These are phyloP conservation scores for Kalmanozyma brasiliensis DNA, from an alignment of 1,284 basidiomycete genomes.

Conservation along the genomic window DNA sequence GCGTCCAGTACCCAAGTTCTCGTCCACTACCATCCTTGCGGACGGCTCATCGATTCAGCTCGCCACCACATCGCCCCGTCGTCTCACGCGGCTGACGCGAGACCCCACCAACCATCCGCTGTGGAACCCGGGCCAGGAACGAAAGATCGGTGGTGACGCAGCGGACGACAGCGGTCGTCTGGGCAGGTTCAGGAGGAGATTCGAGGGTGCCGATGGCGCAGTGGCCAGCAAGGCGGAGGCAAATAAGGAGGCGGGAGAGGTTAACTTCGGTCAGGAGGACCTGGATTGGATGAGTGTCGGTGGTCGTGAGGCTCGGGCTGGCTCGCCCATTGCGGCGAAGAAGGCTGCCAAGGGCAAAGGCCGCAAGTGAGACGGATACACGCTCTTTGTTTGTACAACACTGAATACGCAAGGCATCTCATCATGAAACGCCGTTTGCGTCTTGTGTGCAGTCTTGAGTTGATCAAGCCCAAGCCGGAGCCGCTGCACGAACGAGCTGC, in stretches of 20 bases:
- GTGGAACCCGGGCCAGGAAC: constrained; percentile 62
- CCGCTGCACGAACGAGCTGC: too few relatives aligned
- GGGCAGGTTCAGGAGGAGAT: constrained; percentile 63
- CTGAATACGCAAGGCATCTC: not conserved
- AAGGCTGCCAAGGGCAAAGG: constrained; percentile 64
- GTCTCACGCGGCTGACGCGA: constrained; percentile 53
- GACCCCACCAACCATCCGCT: constrained; percentile 66
- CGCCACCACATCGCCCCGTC: constrained; percentile 62
- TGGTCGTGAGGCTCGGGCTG: constrained; percentile 61
- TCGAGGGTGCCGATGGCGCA: constrained; percentile 47
- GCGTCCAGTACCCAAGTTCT: constrained; percentile 61
- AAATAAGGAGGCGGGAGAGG: constrained; percentile 23
- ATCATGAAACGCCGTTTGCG: constrained; percentile 1
- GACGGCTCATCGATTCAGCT: constrained; percentile 66
- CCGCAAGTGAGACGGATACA: constrained; percentile 35
- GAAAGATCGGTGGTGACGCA: constrained; percentile 52
- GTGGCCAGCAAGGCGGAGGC: constrained; percentile 16
- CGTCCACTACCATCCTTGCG: constrained; percentile 59
- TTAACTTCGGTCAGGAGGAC: constrained; percentile 61
- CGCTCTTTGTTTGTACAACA: constrained; percentile 19
- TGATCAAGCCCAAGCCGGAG: too few relatives aligned
- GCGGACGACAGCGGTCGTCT: constrained; percentile 65
- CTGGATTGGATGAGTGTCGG: constrained; percentile 67
- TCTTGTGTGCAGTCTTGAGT: too few relatives aligned
- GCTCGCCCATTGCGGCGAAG: constrained; percentile 49